Conservation (phyloP, 2,329 filamentous ascomycete genomes). For the Aspergillus sp. region DNA sequence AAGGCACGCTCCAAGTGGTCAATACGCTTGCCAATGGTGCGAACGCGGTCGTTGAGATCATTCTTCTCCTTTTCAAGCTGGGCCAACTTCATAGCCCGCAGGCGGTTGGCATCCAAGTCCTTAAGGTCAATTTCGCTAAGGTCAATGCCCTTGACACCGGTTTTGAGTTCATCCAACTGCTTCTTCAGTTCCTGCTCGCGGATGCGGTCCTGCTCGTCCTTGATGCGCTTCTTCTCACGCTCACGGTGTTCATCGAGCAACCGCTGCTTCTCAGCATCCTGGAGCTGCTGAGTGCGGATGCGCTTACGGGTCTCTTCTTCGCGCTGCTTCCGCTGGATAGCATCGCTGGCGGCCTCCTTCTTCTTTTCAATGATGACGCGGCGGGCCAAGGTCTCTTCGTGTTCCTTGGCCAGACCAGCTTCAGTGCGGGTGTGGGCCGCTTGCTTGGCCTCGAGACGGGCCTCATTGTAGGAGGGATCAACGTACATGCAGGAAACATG, state of each 20-base stretch:
- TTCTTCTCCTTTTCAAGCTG: conserved; percentile 98
- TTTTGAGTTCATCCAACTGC: conserved; percentile 84
- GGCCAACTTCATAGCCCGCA: conserved; percentile 88
- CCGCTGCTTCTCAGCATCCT: conserved; percentile 81
- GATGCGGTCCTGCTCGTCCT: conserved; percentile 81
- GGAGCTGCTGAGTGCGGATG: conserved; percentile 75
- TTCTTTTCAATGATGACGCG: conserved; percentile 92
- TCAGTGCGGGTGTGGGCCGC: conserved; percentile 72
- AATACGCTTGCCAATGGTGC: conserved; percentile 87
- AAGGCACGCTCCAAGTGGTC: conserved; percentile 96
- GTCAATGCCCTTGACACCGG: conserved; percentile 73
- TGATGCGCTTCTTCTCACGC: conserved; percentile 75
- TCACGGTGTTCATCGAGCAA: conserved; percentile 88
- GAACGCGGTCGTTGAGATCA: conserved; percentile 81
- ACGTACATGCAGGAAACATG: conserved; percentile 95
- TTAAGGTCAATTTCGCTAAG: conserved; percentile 64
- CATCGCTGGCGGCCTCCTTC: conserved; percentile 88
- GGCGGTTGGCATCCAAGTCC: conserved; percentile 77
- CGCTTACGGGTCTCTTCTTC: conserved; percentile 86
- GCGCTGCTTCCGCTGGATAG: conserved; percentile 79
- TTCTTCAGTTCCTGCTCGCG: conserved; percentile 90
- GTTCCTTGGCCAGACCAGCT: conserved; percentile 85
- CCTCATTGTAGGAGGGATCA: conserved; percentile 78
- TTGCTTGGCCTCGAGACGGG: conserved; percentile 68
- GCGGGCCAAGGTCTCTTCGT: conserved; percentile 72